Evolutionary conservation across 768 basidiomycete species (phyloP), one percentile per base, ranked within the genome.

Genomic region (Tylopilus felleus): DNA sequence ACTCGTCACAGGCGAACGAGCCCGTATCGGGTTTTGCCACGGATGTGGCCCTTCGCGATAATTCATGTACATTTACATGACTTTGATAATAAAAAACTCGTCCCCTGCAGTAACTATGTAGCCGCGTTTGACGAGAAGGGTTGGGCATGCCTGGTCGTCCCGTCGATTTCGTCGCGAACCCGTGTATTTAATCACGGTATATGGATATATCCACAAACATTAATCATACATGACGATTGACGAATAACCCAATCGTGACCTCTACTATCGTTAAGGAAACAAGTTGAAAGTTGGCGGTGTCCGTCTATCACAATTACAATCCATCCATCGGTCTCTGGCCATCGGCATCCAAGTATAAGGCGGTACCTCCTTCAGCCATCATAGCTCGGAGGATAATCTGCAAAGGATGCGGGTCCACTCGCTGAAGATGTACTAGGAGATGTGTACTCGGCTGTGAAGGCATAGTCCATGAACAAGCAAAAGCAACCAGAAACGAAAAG

Each of bases 331-430:
- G 19, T 35, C 21, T 33, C 46, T 9, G 25, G 28, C 44, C n/a
- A 45, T 42, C 43, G n/a, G 16, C 35, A 23, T 19, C 23, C 1
- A 27, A 38, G 27, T 3, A 35, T 23, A 25, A 2, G 17, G 10
- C 38, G n/a, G n/a, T 13, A 10, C 31, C 47, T 43, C 21, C 21
- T 33, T 70, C 52, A 71, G 33, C 47, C 58, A 41, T 64, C 69
- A 45, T 70, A 70, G 16, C 60, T 57, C 22, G 69, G 69, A 41
- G 69, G 69, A 45, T 63, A 64, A 52, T 70, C 69, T 28, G 57
- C 14, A 45, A 67, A 65, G 14, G 52, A 21, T 33, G 56, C 51
- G 13, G 61, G 36, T 23, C 60, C 57, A 23, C 46, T 49, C 13
- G 52, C 44, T 14, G 65, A 59, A 14, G 67, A 55, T 8, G 60